Evolutionary conservation across 2,329 filamentous ascomycete genomes (phyloP), one percentile per base, ranked within the genome.

Genomic region (Diplodia sapinea): DNA sequence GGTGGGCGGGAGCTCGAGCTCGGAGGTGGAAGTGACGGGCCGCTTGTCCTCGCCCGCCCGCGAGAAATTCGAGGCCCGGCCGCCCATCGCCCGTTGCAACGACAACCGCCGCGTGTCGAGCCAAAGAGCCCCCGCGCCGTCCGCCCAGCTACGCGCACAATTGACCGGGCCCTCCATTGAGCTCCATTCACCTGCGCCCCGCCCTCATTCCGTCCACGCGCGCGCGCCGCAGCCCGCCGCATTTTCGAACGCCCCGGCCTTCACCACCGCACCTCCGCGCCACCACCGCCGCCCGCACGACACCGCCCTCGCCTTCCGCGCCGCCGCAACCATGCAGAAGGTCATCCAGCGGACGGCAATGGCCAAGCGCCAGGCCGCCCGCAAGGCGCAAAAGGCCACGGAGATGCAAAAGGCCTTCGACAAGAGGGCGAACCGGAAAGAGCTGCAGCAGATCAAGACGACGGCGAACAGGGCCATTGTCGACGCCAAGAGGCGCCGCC

Each of bases 281-380:
- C 38, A 56, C 66, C 59, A 51, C 59, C 49, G 38, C 66, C 66
- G 65, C 56, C 12, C 51, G 20, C 17, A 33, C 33, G 8, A 36
- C 33, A 36, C 50, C 17, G 36, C 12, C 52, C 20, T n/a, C n/a
- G 5, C 54, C 52, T n/a, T 13, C 54, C 9, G 17, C 40, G 9
- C 49, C 50, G 12, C 54, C 51, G 29, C 47, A 57, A 65, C 67
- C 55, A 70, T 69, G 91, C 88, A 92, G 81, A 91, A 89, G 79
- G 83, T 92, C 70, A 82, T 89, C 70, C 87, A 87, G 74, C 87
- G 89, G 72, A 88, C 89, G 66, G 82, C 85, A 67, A 83, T 89
- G 77, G 89, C 89, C 71, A 84, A 90, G 80, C 87, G 86, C 77
- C 88, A 90, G 80, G 86, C 84, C 66, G 77, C 80, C 68, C 85